phyloP scores from a whole-genome alignment of 2,329 filamentous ascomycete species.

The Apiospora malaysiana region DNA sequence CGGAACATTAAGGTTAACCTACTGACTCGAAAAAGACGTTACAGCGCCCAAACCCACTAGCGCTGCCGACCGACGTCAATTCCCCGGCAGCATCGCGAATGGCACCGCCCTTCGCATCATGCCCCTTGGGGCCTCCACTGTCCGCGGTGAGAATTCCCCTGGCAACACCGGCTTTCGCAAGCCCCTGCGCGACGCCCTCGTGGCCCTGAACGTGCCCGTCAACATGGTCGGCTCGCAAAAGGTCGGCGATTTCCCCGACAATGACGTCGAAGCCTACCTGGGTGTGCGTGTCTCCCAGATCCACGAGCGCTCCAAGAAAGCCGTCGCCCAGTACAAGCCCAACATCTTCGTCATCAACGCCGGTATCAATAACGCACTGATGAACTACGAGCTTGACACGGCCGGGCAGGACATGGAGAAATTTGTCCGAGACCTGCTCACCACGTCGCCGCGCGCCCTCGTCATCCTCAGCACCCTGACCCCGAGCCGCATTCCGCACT shows the following conservation, averaged over 20 bases:
- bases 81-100: conserved; percentile 27
- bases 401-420: conserved; percentile 9
- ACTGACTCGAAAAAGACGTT: background rate
- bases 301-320: conserved; percentile 16
- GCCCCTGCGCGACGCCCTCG: conserved; percentile 19
- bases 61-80: background rate
- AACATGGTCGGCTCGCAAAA: conserved; percentile 25
- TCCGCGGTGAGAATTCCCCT: conserved; percentile 33
- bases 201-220: background rate
- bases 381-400: background rate
- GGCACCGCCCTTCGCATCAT: conserved; percentile 35
- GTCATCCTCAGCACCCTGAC: conserved; percentile 22
- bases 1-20: background rate
- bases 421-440: conserved; percentile 17
- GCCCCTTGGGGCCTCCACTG: conserved; percentile 35
- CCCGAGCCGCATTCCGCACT: conserved; percentile 23
- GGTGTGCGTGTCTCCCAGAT: conserved; percentile 20
- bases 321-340: conserved; percentile 19
- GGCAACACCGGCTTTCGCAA: conserved; percentile 26
- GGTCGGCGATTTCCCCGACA: conserved; percentile 22
- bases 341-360: conserved; percentile 22
- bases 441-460: background rate
- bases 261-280: conserved; percentile 24
- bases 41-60: background rate
- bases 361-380: conserved; percentile 22